Conservation (phyloP, 2,329 filamentous ascomycete genomes). For the Orbilia quercus region DNA sequence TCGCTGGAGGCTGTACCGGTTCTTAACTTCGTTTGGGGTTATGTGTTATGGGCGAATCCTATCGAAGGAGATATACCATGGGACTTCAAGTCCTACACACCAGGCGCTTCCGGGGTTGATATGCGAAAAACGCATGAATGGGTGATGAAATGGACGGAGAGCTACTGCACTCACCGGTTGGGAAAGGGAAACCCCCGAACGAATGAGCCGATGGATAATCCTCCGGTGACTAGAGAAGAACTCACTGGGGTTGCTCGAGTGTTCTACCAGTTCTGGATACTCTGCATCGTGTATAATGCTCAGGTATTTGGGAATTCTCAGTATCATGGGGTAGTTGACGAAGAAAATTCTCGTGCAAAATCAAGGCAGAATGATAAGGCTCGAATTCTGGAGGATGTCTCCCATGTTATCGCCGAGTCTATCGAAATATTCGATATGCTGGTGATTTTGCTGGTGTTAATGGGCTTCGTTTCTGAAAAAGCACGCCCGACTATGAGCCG, state of each 20-base stretch:
- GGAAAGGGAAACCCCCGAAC: slow-evolving; percentile 3
- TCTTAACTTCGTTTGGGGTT: neutral
- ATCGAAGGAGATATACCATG: neutral
- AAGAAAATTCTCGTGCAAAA: too few relatives aligned
- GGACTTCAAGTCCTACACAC: neutral
- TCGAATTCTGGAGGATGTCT: too few relatives aligned
- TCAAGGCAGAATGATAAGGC: too few relatives aligned
- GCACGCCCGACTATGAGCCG: neutral
- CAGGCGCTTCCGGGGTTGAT: neutral
- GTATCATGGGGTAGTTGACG: neutral
- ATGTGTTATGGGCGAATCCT: slow-evolving; percentile 11
- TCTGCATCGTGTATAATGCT: neutral
- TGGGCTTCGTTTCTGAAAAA: neutral
- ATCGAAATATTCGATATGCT: neutral
- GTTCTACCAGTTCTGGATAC: slow-evolving; percentile 37
- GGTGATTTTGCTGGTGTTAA: neutral
- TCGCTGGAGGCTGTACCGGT: neutral
- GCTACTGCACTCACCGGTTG: neutral
- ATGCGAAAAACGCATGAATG: slow-evolving; percentile 21
- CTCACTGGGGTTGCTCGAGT: slow-evolving; percentile 3
- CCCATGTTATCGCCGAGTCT: too few relatives aligned
- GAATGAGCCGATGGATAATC: neutral
- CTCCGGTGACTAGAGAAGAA: slow-evolving; percentile 7
- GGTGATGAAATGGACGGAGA: neutral
- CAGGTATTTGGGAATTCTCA: neutral